A percentile compares a stretch with the other conserved stretches of the same genome.
Conservation (phyloP, 148 eudicot genomes). For the Dianthus caryophyllus region DNA sequence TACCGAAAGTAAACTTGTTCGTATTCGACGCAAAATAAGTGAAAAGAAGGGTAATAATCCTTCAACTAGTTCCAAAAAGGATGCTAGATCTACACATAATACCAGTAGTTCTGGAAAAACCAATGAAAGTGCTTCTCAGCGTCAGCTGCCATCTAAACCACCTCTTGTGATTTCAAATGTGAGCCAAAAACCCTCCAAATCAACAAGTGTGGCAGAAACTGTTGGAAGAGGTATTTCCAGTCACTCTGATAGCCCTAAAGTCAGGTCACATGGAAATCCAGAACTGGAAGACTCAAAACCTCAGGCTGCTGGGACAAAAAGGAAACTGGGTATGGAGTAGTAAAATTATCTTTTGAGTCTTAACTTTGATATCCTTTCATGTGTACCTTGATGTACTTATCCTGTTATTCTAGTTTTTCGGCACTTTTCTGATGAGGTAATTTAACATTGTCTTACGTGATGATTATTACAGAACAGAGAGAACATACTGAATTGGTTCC, state of each 20-base stretch:
- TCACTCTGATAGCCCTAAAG: conserved; percentile 30
- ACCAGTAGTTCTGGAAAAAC: conserved; percentile 43
- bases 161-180: conserved; percentile 52
- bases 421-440: conserved; percentile 2
- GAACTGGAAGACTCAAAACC: conserved; percentile 35
- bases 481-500: conserved; percentile 71
- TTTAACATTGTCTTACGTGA: conserved; percentile 14
- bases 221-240: conserved; percentile 26
- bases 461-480: conserved; percentile 46
- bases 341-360: conserved; percentile 25
- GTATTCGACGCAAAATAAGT: conserved; percentile 42
- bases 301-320: conserved; percentile 50
- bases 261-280: conserved; percentile 33
- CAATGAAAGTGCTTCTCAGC: conserved; percentile 30
- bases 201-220: conserved; percentile 31
- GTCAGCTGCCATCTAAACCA: conserved; percentile 44
- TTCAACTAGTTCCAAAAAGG: conserved; percentile 27
- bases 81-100: conserved; percentile 35
- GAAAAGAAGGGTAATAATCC: conserved; percentile 29
- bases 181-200: conserved; percentile 35
- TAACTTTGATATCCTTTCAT: conserved; percentile 14
- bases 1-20: conserved; percentile 57
- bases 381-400: background rate
- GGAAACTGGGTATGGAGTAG: conserved; percentile 86
- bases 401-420: conserved; percentile 5